Evolutionary conservation across 2,329 filamentous ascomycete genomes (phyloP), one percentile per base, ranked within the genome.

Genomic region (Aureobasidium lini): DNA sequence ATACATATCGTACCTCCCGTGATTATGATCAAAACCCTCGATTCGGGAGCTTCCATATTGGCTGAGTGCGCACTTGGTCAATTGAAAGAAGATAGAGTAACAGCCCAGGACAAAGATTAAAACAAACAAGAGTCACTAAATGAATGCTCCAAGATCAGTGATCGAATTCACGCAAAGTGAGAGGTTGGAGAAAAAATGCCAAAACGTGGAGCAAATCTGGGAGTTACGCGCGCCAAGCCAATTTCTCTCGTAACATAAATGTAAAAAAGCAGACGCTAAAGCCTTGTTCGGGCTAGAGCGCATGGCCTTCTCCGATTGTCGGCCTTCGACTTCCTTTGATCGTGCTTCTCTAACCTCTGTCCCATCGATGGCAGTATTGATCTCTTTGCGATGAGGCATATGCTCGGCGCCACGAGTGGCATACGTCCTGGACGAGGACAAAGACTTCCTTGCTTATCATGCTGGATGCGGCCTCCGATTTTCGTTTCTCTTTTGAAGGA

Each of bases 1-100:
- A 96, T 96, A 75, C 90, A 96, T 68, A 96, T 96, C 6, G 88
- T 91, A 46, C 88, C 88, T 62, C 82, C 91, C 11, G 92, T 96
- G 77, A 95, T 93, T 73, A 96, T 89, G 68, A 96, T 88, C 64
- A 96, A 79, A 11, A 96, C 88, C 61, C 89, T 81, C 28, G 89
- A 90, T 72, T 95, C 90, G 10, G 87, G 87, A 5, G 18, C 47
- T 39, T 59, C 57, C 47, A 50, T 46, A 3, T 36, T 40, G 13
- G 15, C 28, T 2, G 4, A 3, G 18, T n/a, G 5, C n/a, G 6
- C n/a, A 18, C 9, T 23, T 8, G 15, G 39, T 4, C 15, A 36
- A 7, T 31, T 11, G 3, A 48, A 10, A 13, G 13, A 6, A n/a
- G 18, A 18, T 16, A 31, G 15, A 32, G 3, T 3, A 18, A n/a